These are phyloP conservation scores for Caryopteris hybrid DNA, from an alignment of 305 asterid genomes.

Conservation along the genomic window DNA sequence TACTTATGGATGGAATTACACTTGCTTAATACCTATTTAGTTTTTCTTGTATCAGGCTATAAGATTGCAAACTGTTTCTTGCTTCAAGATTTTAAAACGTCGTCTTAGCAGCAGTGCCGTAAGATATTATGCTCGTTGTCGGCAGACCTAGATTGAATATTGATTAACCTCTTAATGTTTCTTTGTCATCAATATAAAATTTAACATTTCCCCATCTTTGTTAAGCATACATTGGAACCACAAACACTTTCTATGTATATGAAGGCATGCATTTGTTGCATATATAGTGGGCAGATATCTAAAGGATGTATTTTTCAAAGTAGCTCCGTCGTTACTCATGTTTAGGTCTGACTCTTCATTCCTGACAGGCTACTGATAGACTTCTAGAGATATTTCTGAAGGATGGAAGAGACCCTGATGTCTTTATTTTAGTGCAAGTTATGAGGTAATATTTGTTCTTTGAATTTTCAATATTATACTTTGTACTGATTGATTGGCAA, in stretches of 20 bases:
- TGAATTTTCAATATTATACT: not conserved
- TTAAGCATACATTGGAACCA: not conserved
- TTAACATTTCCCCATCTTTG: not conserved
- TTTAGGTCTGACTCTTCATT: constrained; percentile 21
- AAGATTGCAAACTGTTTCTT: not conserved
- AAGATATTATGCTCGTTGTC: constrained; percentile 4
- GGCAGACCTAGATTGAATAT: not conserved
- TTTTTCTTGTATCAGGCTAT: not conserved
- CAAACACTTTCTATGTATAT: not conserved
- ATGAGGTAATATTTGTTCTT: constrained; percentile 57
- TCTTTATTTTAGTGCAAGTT: constrained; percentile 57
- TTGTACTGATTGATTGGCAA: not conserved
- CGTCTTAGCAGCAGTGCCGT: not conserved
- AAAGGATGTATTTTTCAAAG: not conserved
- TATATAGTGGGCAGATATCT: not conserved
- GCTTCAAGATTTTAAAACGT: not conserved
- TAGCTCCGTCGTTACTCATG: constrained; percentile 2
- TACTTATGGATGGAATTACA: not conserved
- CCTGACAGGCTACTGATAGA: constrained; percentile 66
- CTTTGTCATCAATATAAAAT: not conserved
- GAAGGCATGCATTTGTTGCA: not conserved
- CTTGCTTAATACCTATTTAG: not conserved
- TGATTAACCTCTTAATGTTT: not conserved
- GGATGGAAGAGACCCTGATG: constrained; percentile 70
- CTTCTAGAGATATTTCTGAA: constrained; percentile 70